Conservation (phyloP, 441 rosid genomes). For the Flueggea neowawraea region DNA sequence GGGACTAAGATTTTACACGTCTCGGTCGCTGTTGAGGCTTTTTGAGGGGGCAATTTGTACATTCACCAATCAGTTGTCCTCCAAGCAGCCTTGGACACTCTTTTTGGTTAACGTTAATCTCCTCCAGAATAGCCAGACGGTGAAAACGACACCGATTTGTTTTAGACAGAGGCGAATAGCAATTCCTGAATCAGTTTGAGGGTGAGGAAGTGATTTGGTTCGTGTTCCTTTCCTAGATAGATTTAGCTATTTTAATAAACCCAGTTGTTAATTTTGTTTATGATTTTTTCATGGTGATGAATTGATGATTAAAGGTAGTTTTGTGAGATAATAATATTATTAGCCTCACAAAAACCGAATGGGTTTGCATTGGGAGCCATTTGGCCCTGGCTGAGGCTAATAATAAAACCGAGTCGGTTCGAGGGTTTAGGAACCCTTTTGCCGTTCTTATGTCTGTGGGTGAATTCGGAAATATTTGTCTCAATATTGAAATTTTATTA, state of each 20-base stretch:
- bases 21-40: conserved; percentile 6
- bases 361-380: too few relatives aligned
- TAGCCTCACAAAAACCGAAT: too few relatives aligned
- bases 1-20: conserved; percentile 2
- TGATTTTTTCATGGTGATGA: too few relatives aligned
- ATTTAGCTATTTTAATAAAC: conserved; percentile 11
- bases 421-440: too few relatives aligned
- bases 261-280: too few relatives aligned
- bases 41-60: conserved; percentile 29
- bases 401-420: too few relatives aligned
- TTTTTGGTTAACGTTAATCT: background rate
- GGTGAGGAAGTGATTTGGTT: conserved; percentile 14
- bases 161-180: conserved; percentile 55
- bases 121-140: conserved; percentile 55
- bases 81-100: conserved; percentile 46
- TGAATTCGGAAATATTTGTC: too few relatives aligned
- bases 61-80: conserved; percentile 19
- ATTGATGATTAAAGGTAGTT: too few relatives aligned
- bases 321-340: too few relatives aligned
- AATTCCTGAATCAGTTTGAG: conserved; percentile 23
- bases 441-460: too few relatives aligned
- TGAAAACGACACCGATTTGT: conserved; percentile 29
- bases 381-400: too few relatives aligned
- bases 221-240: conserved; percentile 26
- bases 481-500: too few relatives aligned